Evolutionary conservation across 1,139 yeast species (phyloP).

Genomic region (Yarrowia galli): DNA sequence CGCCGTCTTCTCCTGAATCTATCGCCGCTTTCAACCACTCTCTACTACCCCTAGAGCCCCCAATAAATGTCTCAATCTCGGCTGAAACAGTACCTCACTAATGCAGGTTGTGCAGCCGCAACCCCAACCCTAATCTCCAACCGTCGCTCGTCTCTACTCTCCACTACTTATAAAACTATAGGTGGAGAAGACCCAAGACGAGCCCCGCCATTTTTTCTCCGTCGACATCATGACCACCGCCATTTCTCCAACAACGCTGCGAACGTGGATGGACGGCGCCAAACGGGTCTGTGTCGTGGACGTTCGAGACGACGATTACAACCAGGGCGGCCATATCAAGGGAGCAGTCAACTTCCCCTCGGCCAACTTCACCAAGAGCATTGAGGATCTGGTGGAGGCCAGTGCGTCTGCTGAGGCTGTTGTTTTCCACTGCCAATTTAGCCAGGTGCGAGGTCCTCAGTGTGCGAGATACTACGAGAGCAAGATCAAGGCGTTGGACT

Average conservation of each 20-base stretch:
- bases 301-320: slow-evolving; percentile 82
- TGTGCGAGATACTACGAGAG: slow-evolving; percentile 75
- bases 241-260: slow-evolving; percentile 44
- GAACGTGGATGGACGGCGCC: slow-evolving; percentile 46
- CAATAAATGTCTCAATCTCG: too few relatives aligned
- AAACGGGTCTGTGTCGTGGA: slow-evolving; percentile 68
- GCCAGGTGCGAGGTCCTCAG: slow-evolving; percentile 90
- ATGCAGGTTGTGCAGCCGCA: slow-evolving; percentile 23
- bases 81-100: slow-evolving; percentile 32
- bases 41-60: too few relatives aligned
- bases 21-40: too few relatives aligned
- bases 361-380: slow-evolving; percentile 54
- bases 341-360: slow-evolving; percentile 71
- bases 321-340: slow-evolving; percentile 73
- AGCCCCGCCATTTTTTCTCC: not conserved
- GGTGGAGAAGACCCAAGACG: not conserved
- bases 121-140: slow-evolving; percentile 19
- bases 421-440: slow-evolving; percentile 88
- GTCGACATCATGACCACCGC: slow-evolving; percentile 7
- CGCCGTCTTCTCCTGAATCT: too few relatives aligned
- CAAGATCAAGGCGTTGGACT: slow-evolving; percentile 52
- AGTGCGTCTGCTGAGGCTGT: slow-evolving; percentile 59
- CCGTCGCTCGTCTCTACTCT: too few relatives aligned
- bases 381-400: slow-evolving; percentile 56
- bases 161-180: not conserved